Conservation (phyloP, 495 filamentous ascomycete genomes). For the Pyrenula massariospora region DNA sequence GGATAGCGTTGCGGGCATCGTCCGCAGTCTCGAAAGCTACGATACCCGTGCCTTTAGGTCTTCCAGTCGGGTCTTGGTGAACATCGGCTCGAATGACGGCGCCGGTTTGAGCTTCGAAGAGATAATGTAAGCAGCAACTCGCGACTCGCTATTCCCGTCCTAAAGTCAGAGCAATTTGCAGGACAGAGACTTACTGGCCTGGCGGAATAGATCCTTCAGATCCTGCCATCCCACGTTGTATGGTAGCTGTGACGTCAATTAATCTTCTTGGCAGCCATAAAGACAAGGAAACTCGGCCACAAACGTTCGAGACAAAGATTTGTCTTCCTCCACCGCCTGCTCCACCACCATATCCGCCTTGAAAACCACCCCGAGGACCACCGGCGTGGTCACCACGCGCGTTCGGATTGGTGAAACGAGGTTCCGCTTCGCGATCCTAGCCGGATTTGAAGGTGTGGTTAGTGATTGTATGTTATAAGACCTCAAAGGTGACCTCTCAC, state of each 20-base stretch:
- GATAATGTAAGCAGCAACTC: constrained; percentile 23
- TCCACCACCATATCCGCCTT: constrained; percentile 32
- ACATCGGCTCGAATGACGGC: constrained; percentile 92
- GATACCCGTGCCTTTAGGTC: constrained; percentile 89
- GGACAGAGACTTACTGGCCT: constrained; percentile 65
- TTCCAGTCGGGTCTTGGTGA: constrained; percentile 80
- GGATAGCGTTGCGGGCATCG: constrained; percentile 89
- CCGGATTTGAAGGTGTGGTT: constrained; percentile 5
- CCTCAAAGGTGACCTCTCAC: too few species aligned
- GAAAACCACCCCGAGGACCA: constrained; percentile 26
- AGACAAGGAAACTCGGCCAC: constrained; percentile 35
- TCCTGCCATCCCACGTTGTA: constrained; percentile 99
- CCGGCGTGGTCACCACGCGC: constrained; percentile 58
- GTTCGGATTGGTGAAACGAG: constrained; percentile 74
- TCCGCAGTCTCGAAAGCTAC: constrained; percentile 92
- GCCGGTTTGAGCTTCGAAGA: constrained; percentile 54
- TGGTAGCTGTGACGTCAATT: constrained; percentile 59
- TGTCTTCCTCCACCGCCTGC: constrained; percentile 58
- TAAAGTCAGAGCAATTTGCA: constrained; percentile 4
- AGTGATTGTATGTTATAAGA: constrained; percentile 6
- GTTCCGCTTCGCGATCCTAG: constrained; percentile 91
- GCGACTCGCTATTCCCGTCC: constrained; percentile 9
- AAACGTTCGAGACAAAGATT: constrained; percentile 96
- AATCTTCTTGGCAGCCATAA: constrained; percentile 6
- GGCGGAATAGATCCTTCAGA: constrained; percentile 95